These are phyloP conservation scores for Debaryomyces hansenii DNA, from an alignment of 805 yeast species.

Conservation along the genomic window DNA sequence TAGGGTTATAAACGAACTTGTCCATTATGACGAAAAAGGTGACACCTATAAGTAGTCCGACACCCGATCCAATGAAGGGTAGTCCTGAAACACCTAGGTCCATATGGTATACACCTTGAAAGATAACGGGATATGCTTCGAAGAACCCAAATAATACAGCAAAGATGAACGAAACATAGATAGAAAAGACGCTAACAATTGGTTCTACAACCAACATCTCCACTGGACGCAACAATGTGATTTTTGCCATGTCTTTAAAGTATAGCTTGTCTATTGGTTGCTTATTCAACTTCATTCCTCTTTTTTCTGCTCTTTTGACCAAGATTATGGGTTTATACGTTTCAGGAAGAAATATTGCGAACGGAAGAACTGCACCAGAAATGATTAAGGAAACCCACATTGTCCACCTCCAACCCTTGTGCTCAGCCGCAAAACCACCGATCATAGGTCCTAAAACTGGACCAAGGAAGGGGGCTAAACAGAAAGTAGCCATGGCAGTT, in stretches of 20 bases:
- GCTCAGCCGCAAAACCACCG: constrained; percentile 63
- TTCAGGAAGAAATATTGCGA: constrained; percentile 48
- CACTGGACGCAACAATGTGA: constrained; percentile 49
- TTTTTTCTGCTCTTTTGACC: constrained; percentile 25
- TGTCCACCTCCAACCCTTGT: constrained; percentile 64
- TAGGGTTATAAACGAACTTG: constrained; percentile 49
- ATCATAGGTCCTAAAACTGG: constrained; percentile 71
- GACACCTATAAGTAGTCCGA: constrained; percentile 63
- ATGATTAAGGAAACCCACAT: constrained; percentile 56
- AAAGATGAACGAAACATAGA: constrained; percentile 49
- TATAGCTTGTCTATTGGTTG: constrained; percentile 37
- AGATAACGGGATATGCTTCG: constrained; percentile 75
- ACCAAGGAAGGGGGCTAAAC: constrained; percentile 74
- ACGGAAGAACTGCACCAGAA: constrained; percentile 53
- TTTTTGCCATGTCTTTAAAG: constrained; percentile 45
- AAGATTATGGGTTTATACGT: constrained; percentile 67
- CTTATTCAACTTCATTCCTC: constrained; percentile 56
- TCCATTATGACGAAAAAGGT: constrained; percentile 51
- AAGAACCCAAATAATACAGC: constrained; percentile 47
- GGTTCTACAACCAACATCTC: constrained; percentile 41
- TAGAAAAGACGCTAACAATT: constrained; percentile 40
- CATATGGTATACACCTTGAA: constrained; percentile 65
- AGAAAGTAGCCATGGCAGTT: constrained; percentile 65
- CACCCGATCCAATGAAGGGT: constrained; percentile 69
- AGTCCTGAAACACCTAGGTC: constrained; percentile 61